Evolutionary conservation across 1,284 basidiomycete species (phyloP).

Genomic region (Trametes pubescens): DNA sequence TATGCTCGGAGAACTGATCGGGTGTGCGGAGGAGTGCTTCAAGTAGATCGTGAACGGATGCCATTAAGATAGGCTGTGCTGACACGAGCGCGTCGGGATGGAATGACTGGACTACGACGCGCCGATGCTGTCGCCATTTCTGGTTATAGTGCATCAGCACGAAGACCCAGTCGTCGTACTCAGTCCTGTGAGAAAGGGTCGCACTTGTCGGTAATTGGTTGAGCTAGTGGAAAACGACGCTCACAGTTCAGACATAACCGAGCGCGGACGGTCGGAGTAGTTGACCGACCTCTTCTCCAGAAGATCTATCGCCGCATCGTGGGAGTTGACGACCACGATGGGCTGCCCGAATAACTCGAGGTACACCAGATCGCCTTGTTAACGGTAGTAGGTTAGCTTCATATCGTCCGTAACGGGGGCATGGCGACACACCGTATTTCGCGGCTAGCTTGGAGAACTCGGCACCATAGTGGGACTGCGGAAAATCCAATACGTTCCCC

Average conservation of each 20-base stretch:
- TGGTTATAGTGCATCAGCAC: conserved; percentile 18
- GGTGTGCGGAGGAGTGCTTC: neutral
- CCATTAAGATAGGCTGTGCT: neutral
- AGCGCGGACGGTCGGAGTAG: conserved; percentile 20
- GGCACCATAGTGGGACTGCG: conserved; percentile 50
- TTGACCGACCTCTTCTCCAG: conserved; percentile 24
- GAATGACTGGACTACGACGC: conserved; percentile 14
- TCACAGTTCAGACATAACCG: conserved; percentile 22
- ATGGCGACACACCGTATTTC: conserved; percentile 23
- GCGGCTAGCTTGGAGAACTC: conserved; percentile 63
- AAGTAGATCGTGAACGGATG: neutral
- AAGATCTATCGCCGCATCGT: conserved; percentile 16
- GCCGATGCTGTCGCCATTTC: conserved; percentile 19
- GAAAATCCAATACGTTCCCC: conserved; percentile 33
- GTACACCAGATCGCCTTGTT: conserved; percentile 12
- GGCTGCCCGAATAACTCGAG: conserved; percentile 16
- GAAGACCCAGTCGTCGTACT: conserved; percentile 13
- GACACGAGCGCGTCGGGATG: conserved; percentile 8
- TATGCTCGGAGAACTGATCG: conserved; percentile 3
- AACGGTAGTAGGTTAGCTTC: neutral
- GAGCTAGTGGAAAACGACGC: neutral
- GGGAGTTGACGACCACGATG: conserved; percentile 7
- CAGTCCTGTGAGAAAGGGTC: conserved; percentile 6
- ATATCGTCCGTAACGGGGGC: no score
- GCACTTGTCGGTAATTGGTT: no score